Base-by-base conservation (phyloP, 2,329 filamentous ascomycete species). In the Dothideomycetes sp. region DNA sequence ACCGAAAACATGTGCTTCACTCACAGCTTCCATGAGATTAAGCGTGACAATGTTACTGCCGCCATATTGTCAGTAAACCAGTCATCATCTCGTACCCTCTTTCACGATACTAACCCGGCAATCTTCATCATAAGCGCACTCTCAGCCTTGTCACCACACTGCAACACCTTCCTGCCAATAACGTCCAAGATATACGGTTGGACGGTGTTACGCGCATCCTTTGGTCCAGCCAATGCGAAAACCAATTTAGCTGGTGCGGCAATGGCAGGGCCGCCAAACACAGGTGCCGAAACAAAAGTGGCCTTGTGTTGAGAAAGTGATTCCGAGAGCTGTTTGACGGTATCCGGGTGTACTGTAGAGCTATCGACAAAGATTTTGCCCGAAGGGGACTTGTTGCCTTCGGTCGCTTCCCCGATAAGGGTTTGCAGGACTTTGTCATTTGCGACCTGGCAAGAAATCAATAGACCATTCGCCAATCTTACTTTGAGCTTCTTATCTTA, bases 1-100 rank as follows among this genome's bases (percentile, higher is more conserved):
- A 12, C 64, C 65, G 41, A 68, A 67, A 22, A 68, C 64, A 45
- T 68, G 65, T 1, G 62, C 60, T 48, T 68, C 65, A 4, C 61
- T 59, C 30, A 68, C 61, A 11, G 63, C 60, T 51, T 68, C 64
- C 56, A 69, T 64, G 54, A 44, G 42, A 69, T 58, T 61, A 5
- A 64, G 56, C 4, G 61, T 64, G 23, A 65, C 52, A 25, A 67
- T 64, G 42, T 67, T 67, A 43, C 64, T 43, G 28, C 6, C n/a
- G 12, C 3, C 4, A n/a, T 13, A 2, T 3, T 4, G 9, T 34
- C 4, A 41, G 23, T 13, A 31, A n/a, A 2, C 12, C 7, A 4
- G 7, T 12, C 4, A 3, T 10, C 10, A 3, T 4, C 30, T 13
- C 30, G 9, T 4, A 4, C 1, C 2, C 5, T n/a, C 11, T 17